Percentiles rank a stretch among this genome's conserved stretches.
Conservation (phyloP, 228 moss, liverwort and hornwort genomes). For the Sphagnum fallax region DNA sequence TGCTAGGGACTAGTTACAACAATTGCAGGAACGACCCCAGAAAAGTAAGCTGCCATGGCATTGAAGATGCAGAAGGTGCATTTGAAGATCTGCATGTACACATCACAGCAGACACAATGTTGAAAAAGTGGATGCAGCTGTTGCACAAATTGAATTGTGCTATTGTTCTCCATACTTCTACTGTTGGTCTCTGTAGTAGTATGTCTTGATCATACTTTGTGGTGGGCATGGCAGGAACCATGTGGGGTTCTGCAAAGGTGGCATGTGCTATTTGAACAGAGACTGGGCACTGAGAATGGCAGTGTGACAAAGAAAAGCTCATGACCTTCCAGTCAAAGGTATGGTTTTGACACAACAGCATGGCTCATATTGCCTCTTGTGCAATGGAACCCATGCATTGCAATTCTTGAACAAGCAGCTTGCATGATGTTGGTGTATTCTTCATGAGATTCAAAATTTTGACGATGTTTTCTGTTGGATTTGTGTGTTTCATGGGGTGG, state of each 20-base stretch:
- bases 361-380: neutral
- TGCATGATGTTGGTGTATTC: too few relatives aligned
- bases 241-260: conserved; percentile 57
- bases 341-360: neutral
- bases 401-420: too few relatives aligned
- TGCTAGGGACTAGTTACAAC: neutral
- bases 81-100: conserved; percentile 89
- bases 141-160: conserved; percentile 57
- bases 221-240: conserved; percentile 41
- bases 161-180: conserved; percentile 8
- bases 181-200: conserved; percentile 84
- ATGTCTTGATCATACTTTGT: neutral
- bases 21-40: conserved; percentile 16
- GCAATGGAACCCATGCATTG: neutral
- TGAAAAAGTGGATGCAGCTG: conserved; percentile 84
- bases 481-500: too few relatives aligned
- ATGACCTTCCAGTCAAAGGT: conserved; percentile 73
- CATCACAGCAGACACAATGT: conserved; percentile 58
- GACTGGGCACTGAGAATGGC: conserved; percentile 69
- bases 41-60: conserved; percentile 43
- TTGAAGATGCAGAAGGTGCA: conserved; percentile 62
- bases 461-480: too few relatives aligned
- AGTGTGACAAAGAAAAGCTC: conserved; percentile 63
- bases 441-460: too few relatives aligned
- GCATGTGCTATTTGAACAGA: conserved; percentile 71